Conservation (phyloP, 768 basidiomycete species). For the Boletus barrowsii region DNA sequence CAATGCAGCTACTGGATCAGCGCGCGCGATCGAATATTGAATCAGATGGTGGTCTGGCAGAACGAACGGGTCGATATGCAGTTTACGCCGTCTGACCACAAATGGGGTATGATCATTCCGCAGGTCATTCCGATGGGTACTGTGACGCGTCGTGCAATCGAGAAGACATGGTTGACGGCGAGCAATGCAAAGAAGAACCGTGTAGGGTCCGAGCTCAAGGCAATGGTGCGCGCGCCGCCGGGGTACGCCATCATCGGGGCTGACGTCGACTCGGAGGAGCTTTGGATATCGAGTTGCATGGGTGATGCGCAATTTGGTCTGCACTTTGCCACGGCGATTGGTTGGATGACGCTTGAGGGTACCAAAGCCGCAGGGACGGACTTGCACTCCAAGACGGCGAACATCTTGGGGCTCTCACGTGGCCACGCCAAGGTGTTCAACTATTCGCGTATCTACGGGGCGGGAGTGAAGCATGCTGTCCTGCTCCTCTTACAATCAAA, state of each 20-base stretch:
- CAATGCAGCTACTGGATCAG: constrained; percentile 98
- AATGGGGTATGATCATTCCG: constrained; percentile 90
- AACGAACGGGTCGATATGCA: constrained; percentile 50
- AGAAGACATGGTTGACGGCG: constrained; percentile 97
- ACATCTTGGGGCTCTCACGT: constrained; percentile 86
- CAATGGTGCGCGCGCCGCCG: constrained; percentile 92
- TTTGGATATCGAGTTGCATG: constrained; percentile 99
- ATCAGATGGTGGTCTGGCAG: constrained; percentile 93
- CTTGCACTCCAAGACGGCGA: constrained; percentile 94
- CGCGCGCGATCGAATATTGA: constrained; percentile 83
- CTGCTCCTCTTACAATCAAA: constrained; percentile 85
- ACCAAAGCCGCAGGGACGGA: constrained; percentile 94
- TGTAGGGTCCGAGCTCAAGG: constrained; percentile 97
- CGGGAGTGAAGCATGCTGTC: constrained; percentile 91
- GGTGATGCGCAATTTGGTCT: constrained; percentile 97
- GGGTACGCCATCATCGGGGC: constrained; percentile 96
- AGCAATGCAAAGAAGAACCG: constrained; percentile 97
- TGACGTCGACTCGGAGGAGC: constrained; percentile 97
- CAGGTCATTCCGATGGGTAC: constrained; percentile 99
- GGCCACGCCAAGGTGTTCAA: constrained; percentile 99
- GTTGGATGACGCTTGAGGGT: constrained; percentile 99
- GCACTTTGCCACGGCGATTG: constrained; percentile 94
- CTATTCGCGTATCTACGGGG: constrained; percentile 98
- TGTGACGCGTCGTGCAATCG: constrained; percentile 94
- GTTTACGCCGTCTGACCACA: constrained; percentile 39